Evolutionary conservation across 2,329 filamentous ascomycete species (phyloP).

Genomic region (Cryphonectria japonica): DNA sequence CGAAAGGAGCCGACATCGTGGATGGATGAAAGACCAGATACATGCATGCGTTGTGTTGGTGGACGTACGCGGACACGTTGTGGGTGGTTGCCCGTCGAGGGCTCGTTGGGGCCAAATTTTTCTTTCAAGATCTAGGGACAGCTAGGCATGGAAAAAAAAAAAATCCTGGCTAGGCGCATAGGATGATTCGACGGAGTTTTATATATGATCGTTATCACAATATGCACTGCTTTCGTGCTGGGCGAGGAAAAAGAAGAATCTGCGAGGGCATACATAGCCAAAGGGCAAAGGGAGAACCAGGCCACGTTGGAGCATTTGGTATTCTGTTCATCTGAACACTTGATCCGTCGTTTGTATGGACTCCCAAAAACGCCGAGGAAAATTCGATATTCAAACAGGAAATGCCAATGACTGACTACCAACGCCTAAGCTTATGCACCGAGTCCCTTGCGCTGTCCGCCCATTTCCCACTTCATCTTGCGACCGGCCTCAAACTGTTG

Average conservation of each 20-base stretch:
- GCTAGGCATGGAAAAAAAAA: neutral
- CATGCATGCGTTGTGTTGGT: neutral
- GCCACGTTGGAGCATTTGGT: constrained; percentile 19
- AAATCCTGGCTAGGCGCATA: constrained; percentile 19
- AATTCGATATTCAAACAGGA: too few relatives aligned
- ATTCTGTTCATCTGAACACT: constrained; percentile 9
- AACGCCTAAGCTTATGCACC: constrained; percentile 46
- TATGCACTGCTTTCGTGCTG: neutral
- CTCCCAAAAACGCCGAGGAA: neutral
- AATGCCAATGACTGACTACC: neutral
- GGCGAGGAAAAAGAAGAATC: neutral
- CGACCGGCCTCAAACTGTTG: constrained; percentile 61
- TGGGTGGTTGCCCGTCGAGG: neutral
- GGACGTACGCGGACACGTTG: neutral
- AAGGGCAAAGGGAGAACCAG: constrained; percentile 12
- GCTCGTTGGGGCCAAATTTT: neutral
- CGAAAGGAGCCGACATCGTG: neutral
- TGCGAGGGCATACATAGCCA: neutral
- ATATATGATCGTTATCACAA: constrained; percentile 15
- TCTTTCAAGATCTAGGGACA: neutral
- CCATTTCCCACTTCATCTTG: constrained; percentile 57
- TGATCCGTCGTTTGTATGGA: neutral
- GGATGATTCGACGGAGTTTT: constrained; percentile 25
- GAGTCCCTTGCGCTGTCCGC: constrained; percentile 54
- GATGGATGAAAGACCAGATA: neutral